Evolutionary conservation across 1,284 basidiomycete species (phyloP).

Genomic region (Ceratobasidium theobromae): DNA sequence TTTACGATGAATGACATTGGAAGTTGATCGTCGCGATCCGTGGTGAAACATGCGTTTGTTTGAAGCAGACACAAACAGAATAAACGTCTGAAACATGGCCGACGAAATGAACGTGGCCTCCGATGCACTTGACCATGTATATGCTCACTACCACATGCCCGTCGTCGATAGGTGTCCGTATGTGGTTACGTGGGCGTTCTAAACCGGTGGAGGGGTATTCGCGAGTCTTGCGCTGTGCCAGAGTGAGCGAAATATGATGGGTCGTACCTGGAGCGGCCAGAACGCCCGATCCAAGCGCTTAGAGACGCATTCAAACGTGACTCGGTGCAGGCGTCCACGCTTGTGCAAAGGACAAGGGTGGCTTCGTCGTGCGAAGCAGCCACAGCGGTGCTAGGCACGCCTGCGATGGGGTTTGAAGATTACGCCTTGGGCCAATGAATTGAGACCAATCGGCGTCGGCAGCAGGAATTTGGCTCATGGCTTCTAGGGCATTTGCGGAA

Average conservation of each 20-base stretch:
- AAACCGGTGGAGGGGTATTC: no score
- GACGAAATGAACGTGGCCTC: constrained; percentile 9
- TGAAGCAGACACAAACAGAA: neutral
- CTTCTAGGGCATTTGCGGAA: no score
- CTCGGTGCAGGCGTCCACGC: neutral
- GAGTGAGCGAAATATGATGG: neutral
- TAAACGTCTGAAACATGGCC: constrained; percentile 10
- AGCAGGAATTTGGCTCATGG: no score
- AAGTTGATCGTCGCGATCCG: constrained; percentile 16
- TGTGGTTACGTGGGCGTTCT: no score
- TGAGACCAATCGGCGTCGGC: no score
- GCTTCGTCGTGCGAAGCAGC: neutral
- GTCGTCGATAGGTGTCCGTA: neutral
- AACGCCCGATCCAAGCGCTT: constrained; percentile 22
- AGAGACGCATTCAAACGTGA: neutral
- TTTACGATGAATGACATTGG: neutral
- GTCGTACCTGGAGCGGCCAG: neutral
- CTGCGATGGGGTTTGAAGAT: no score
- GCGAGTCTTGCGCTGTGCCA: no score
- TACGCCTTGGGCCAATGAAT: no score
- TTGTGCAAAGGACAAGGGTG: neutral
- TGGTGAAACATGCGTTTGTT: constrained; percentile 1
- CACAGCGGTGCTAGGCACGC: no score
- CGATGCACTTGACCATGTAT: neutral
- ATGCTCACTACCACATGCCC: neutral